Percentiles rank a stretch among this genome's conserved stretches.
Conservation (phyloP, 495 filamentous ascomycete species). For the Tuber magnatum region DNA sequence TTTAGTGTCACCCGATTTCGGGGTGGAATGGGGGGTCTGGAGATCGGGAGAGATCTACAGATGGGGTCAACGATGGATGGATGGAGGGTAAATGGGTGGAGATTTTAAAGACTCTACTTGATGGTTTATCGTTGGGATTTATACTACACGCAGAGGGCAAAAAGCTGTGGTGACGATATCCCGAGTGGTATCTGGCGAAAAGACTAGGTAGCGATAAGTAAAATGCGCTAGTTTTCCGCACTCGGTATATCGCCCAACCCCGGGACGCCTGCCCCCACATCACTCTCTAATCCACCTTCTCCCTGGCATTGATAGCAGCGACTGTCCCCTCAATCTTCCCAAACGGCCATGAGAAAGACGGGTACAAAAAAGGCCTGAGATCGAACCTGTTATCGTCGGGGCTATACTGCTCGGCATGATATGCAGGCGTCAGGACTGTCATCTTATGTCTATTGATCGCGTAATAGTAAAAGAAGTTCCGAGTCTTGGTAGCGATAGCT, state of each 20-base stretch:
- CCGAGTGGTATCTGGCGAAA: background rate
- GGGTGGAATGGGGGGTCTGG: background rate
- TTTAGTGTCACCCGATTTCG: background rate
- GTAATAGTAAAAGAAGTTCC: slow-evolving; percentile 64
- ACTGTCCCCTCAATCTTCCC: slow-evolving; percentile 50
- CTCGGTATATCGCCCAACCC: background rate
- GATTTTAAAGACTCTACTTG: background rate
- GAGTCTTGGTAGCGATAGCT: slow-evolving; percentile 44
- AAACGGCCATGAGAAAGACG: slow-evolving; percentile 49
- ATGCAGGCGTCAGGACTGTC: slow-evolving; percentile 57
- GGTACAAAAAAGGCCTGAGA: slow-evolving; percentile 57
- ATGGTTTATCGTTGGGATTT: background rate
- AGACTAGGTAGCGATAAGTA: background rate
- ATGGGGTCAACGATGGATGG: background rate
- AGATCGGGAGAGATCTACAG: background rate
- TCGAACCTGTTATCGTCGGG: slow-evolving; percentile 67
- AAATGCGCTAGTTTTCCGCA: background rate
- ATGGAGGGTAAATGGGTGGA: background rate
- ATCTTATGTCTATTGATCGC: slow-evolving; percentile 59
- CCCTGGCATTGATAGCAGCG: slow-evolving; percentile 15
- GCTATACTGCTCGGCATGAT: slow-evolving; percentile 51
- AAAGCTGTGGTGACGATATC: background rate
- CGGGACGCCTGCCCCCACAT: background rate
- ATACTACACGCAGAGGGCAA: background rate
- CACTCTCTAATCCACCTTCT: slow-evolving; percentile 20